Base-by-base conservation (phyloP, 805 yeast genomes). In the Yarrowia osloensis region DNA sequence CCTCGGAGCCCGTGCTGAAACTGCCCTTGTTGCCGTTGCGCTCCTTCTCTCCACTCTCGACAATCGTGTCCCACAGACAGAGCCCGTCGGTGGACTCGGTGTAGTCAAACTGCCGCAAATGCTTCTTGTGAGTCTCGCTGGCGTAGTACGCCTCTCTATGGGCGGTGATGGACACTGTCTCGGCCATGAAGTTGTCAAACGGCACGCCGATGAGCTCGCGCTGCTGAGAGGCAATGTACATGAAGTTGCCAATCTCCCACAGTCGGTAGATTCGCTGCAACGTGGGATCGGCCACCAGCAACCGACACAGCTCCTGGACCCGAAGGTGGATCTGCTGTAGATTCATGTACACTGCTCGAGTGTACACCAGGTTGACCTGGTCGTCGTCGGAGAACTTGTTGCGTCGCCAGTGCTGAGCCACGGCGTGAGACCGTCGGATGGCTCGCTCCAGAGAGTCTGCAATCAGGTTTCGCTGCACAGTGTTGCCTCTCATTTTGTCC, bases 161-260 rank as follows among this genome's bases (percentile, higher is more conserved):
- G 21, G 63, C 63, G 19, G 63, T 57, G 6, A 57, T 57, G 31
- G 63, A 39, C 17, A 57, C 49, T 6, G 17, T 22, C 37, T 57
- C 63, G 37, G 49, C 63, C 63, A 57, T 39, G 9, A 57, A 57
- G 49, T 57, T 57, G 63, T 57, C 42, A n/a, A 57, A 57, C 4
- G 63, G 63, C 4, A 57, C 63, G 4, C 63, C 63, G 21, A 57
- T 57, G 21, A 57, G 47, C 19, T 57, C 63, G 13, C 49, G 24
- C 19, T 57, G 49, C 22, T 19, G 26, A 19, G 63, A 39, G 15
- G 49, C 33, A 19, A 39, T 40, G 63, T 40, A 40, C 63, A 57
- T 40, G 63, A 57, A 39, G 37, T 40, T 57, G 13, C 63, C 63
- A 28, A 57, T 40, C 35, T 57, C 49, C 63, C 63, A 57, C 12